Conservation (phyloP, 768 basidiomycete species). For the Rhodosporidiobolus sp. region DNA sequence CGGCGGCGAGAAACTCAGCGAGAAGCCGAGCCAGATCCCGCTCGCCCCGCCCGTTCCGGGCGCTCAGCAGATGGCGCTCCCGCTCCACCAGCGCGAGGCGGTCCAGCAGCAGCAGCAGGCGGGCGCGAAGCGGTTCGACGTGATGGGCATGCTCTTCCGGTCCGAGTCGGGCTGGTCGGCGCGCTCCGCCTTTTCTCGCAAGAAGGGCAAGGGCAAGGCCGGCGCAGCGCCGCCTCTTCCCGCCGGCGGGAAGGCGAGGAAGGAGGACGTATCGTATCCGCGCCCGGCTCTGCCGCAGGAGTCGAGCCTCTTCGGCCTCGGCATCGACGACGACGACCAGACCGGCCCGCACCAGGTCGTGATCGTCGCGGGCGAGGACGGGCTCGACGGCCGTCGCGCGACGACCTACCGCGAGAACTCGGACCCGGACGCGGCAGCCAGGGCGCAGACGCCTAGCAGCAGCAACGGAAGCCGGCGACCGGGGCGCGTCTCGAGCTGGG, state of each 20-base stretch:
- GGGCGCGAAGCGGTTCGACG: slow-evolving; percentile 30
- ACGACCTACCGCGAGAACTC: slow-evolving; percentile 31
- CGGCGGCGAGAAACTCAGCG: background rate
- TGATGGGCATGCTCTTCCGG: slow-evolving; percentile 33
- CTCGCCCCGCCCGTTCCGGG: slow-evolving; percentile 4
- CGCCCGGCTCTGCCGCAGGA: slow-evolving; percentile 18
- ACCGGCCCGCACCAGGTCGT: slow-evolving; percentile 32
- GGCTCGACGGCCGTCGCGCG: background rate
- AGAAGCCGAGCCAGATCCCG: background rate
- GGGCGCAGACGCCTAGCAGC: background rate
- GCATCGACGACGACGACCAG: slow-evolving; percentile 22
- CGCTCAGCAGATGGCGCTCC: slow-evolving; percentile 14
- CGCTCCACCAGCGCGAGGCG: background rate
- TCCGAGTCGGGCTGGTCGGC: slow-evolving; percentile 19
- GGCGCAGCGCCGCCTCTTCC: background rate
- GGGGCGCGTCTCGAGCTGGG: slow-evolving; percentile 34
- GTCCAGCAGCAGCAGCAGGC: background rate
- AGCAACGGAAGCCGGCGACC: slow-evolving; percentile 9
- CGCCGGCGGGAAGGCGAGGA: slow-evolving; percentile 1
- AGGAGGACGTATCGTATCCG: slow-evolving; percentile 13
- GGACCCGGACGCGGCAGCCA: slow-evolving; percentile 8
- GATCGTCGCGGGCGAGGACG: slow-evolving; percentile 26
- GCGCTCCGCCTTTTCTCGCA: background rate
- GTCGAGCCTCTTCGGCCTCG: slow-evolving; percentile 16
- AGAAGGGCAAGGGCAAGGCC: background rate